These are phyloP conservation scores for Hanseniaspora lindneri DNA, from an alignment of 805 yeast species.

Conservation along the genomic window DNA sequence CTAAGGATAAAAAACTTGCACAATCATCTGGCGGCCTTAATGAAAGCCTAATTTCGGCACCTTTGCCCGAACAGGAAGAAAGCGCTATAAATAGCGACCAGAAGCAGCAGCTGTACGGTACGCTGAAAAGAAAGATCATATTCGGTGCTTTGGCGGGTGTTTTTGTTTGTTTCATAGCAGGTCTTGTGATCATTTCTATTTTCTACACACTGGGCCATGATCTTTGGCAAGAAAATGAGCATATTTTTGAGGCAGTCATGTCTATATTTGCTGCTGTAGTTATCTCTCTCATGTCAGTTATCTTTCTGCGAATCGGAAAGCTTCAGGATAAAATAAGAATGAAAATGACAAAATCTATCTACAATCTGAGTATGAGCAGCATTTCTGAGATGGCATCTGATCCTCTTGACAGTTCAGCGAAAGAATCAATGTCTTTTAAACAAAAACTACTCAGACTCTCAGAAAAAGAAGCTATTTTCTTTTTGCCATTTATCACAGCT, in stretches of 20 bases:
- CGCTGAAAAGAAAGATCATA: constrained; percentile 62
- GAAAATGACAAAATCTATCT: constrained; percentile 38
- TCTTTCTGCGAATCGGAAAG: constrained; percentile 67
- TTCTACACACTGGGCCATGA: constrained; percentile 74
- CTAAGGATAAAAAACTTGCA: background rate
- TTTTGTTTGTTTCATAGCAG: constrained; percentile 55
- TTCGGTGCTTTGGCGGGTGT: constrained; percentile 68
- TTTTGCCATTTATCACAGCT: constrained; percentile 75
- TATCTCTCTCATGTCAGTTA: constrained; percentile 78
- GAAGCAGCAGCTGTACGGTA: constrained; percentile 28
- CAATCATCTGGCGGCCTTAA: background rate
- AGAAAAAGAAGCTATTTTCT: constrained; percentile 56
- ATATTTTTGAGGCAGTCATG: constrained; percentile 79
- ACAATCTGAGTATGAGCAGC: constrained; percentile 17
- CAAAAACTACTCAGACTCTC: constrained; percentile 30
- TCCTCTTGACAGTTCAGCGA: constrained; percentile 11
- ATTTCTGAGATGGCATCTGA: constrained; percentile 23
- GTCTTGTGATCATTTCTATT: constrained; percentile 53
- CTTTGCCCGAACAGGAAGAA: no score
- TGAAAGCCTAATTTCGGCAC: no score
- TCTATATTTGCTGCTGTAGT: constrained; percentile 66
- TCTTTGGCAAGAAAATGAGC: constrained; percentile 77
- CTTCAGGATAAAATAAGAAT: constrained; percentile 72
- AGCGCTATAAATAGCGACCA: constrained; percentile 18
- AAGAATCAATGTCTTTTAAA: constrained; percentile 16